Evolutionary conservation across 768 basidiomycete genomes (phyloP).

Genomic region (Trametes cubensis): DNA sequence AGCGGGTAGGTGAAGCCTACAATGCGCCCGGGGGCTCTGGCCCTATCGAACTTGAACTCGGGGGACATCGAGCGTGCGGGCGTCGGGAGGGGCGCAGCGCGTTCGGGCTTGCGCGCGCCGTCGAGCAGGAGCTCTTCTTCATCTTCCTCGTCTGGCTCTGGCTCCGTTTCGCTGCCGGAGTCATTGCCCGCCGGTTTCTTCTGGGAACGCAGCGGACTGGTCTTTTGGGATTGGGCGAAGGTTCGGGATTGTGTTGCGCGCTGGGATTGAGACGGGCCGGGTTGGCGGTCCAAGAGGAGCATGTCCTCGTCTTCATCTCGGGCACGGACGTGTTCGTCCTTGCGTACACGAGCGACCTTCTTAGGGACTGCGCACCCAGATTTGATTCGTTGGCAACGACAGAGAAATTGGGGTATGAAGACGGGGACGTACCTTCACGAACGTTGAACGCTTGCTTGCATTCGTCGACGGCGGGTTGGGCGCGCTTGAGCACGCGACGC

Average conservation of each 20-base stretch:
- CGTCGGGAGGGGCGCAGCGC: constrained; percentile 45
- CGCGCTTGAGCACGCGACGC: constrained; percentile 61
- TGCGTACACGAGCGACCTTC: constrained; percentile 54
- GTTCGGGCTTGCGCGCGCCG: constrained; percentile 20
- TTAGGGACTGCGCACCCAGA: constrained; percentile 57
- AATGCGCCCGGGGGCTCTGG: constrained; percentile 69
- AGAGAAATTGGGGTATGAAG: background rate
- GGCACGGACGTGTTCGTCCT: constrained; percentile 65
- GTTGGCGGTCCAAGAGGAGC: constrained; percentile 57
- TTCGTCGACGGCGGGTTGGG: constrained; percentile 55
- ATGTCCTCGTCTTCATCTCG: constrained; percentile 62
- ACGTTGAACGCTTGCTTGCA: constrained; percentile 74
- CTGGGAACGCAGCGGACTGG: constrained; percentile 17
- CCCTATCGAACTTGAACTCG: constrained; percentile 46
- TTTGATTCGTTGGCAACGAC: no score
- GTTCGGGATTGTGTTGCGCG: constrained; percentile 22
- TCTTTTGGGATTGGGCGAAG: constrained; percentile 33
- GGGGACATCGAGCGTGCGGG: constrained; percentile 49
- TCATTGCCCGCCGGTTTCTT: constrained; percentile 20
- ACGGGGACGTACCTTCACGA: constrained; percentile 60
- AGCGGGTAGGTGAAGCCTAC: constrained; percentile 76
- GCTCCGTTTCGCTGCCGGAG: constrained; percentile 56
- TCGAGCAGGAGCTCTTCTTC: constrained; percentile 35
- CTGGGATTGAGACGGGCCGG: constrained; percentile 27
- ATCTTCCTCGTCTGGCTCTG: constrained; percentile 44